Evolutionary conservation across 2,329 filamentous ascomycete genomes (phyloP).

Genomic region (Cytospora leucostoma): DNA sequence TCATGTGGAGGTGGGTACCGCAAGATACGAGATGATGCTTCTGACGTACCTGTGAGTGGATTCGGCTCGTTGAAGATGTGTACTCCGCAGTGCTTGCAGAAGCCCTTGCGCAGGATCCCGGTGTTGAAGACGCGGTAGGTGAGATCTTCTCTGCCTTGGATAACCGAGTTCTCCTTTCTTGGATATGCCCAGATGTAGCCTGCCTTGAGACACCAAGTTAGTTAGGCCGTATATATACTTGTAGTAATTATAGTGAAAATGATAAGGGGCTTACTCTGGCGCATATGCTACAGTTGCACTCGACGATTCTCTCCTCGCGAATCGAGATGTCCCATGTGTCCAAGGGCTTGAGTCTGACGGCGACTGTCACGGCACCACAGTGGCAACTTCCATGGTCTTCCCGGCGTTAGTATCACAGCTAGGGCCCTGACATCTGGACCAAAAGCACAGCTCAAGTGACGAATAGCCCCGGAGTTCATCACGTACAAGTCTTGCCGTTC

Average conservation of each 20-base stretch:
- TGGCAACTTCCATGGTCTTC: slow-evolving; percentile 52
- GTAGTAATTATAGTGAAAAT: not conserved
- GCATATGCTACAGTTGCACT: slow-evolving; percentile 57
- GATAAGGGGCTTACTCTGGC: slow-evolving; percentile 38
- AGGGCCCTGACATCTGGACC: not conserved
- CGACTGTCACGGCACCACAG: slow-evolving; percentile 51
- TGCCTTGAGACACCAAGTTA: slow-evolving; percentile 36
- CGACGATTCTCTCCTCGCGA: slow-evolving; percentile 34
- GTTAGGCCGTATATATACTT: slow-evolving; percentile 1
- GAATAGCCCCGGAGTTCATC: not conserved
- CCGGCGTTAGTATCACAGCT: not conserved
- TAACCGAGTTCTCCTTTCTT: slow-evolving; percentile 39
- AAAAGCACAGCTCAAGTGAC: not conserved
- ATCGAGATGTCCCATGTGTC: slow-evolving; percentile 37
- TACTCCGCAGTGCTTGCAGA: slow-evolving; percentile 53
- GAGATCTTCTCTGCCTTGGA: slow-evolving; percentile 45
- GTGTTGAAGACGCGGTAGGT: slow-evolving; percentile 41
- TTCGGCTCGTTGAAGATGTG: slow-evolving; percentile 39
- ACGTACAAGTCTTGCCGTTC: slow-evolving; percentile 39
- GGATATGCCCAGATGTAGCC: slow-evolving; percentile 50
- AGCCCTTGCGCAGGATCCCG: slow-evolving; percentile 42
- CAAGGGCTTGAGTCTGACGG: slow-evolving; percentile 44
- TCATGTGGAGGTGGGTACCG: not conserved
- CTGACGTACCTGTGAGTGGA: slow-evolving; percentile 33
- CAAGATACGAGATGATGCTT: not conserved